Evolutionary conservation across 352 stramenopile genomes (phyloP), one percentile per base, ranked within the genome.

Genomic region (Phytophthora cajani): DNA sequence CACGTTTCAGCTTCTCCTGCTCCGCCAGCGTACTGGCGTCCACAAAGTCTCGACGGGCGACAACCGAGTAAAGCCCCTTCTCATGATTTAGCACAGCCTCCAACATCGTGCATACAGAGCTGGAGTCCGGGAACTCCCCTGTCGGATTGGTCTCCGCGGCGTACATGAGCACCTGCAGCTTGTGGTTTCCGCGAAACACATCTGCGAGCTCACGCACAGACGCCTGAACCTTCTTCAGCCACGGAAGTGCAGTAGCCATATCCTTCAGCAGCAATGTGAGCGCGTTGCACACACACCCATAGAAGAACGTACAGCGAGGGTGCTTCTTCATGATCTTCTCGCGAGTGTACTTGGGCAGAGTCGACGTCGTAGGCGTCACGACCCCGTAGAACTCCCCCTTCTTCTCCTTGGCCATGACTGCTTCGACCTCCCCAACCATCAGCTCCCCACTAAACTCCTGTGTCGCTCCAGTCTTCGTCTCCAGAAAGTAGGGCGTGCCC

Each of bases 31-130:
- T 73, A 33, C 53, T 77, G 33, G 79, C 62, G 5, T 89, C 79
- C 4, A 87, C 74, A 70, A 92, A 92, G 59, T 89, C 78, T 62
- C 82, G 75, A 46, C 81, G 77, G 16, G 85, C 85, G 23, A 90
- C 85, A 1, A 89, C 59, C 1, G 63, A 64, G 38, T 88, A 85
- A 11, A 92, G 67, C 46, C 83, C 71, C 46, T 81, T 79, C 50
- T 92, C 85, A 5, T 78, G 67, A 14, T 81, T 83, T 30, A 89
- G 55, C 25, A 92, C 53, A 33, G 67, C 78, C 30, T 91, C 82
- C 51, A 92, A 62, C 4, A 72, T 64, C 33, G 77, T 74, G 46
- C 72, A 85, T 16, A 81, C 33, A 5, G 68, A 80, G 17, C 61
- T 71, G 30, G 61, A 59, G 27, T 72, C 62, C 7, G 73, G 72